Base-by-base conservation (phyloP, 495 filamentous ascomycete species). In the Penicillium malachiteum region DNA sequence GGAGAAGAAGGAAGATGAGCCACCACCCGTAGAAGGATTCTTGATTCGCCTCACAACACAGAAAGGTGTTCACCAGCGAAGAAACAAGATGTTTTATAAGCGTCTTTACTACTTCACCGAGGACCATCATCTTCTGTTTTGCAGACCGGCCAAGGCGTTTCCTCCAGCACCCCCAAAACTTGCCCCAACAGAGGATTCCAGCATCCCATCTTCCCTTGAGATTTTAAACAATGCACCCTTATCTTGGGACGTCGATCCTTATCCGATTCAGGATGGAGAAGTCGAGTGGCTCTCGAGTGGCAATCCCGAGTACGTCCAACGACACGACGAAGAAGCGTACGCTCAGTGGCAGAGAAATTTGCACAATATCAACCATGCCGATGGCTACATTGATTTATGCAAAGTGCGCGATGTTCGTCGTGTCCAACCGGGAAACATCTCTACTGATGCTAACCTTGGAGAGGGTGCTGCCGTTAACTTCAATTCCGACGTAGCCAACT, bases 21-120 rank as follows among this genome's bases (percentile, higher is more conserved):
- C 87, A 31, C 57, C 78, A 7, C 87, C 87, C 16, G 70, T 89
- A 3, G 87, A 91, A 70, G 87, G 87, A 1, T 91, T 90, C 58
- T 71, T 91, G 11, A 77, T 90, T 37, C 81, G 87, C 16, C 71
- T 90, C 26, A 89, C 87, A 16, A 82, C 83, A 0, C 85, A 88
- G 55, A 79, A 74, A 52, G 87, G 87, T 11, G 69, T 74, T 12
- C 77, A 85, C 18, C 79, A 84, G 60, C 73, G 79, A 39, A 65
- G 85, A 57, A 85, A 86, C 33, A 83, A 77, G 59, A 83, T 87
- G 69, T 87, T 88, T 56, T 87, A 77, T 68, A 91, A 90, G 58
- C 77, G 84, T 16, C 67, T 89, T 6, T 91, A 90, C 60, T 91
- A 87, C 59, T 83, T 82, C 43, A 83, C 81, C 2, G 84, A 90